A percentile compares a stretch with the other conserved stretches of the same genome.
These are phyloP conservation scores for Yarrowia bubula DNA, from an alignment of 805 yeast species.

Conservation along the genomic window DNA sequence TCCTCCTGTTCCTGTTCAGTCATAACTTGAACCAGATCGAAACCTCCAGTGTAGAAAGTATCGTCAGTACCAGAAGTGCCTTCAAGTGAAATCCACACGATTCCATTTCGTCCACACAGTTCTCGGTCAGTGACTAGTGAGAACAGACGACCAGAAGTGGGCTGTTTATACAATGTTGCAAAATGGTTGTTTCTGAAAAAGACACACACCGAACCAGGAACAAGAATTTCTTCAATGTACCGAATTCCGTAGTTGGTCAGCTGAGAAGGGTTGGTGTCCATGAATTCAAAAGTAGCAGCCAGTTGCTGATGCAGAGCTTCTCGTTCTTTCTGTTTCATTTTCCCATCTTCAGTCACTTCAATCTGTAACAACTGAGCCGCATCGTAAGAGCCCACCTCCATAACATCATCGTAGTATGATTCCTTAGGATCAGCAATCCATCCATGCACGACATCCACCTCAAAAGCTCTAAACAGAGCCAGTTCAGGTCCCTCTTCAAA, in stretches of 20 bases:
- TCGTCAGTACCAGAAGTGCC: conserved; percentile 70
- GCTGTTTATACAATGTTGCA: conserved; percentile 54
- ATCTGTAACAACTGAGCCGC: conserved; percentile 58
- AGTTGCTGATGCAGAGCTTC: conserved; percentile 30
- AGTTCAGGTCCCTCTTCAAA: conserved; percentile 50
- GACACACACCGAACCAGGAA: conserved; percentile 58
- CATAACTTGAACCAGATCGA: conserved; percentile 35
- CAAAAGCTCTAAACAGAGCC: conserved; percentile 57
- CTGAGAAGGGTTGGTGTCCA: conserved; percentile 68
- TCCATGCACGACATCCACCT: conserved; percentile 71
- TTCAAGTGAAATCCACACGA: conserved; percentile 79
- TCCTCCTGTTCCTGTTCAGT: conserved; percentile 5
- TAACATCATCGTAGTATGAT: conserved; percentile 38
- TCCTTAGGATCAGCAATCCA: conserved; percentile 62
- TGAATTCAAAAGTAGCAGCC: conserved; percentile 44
- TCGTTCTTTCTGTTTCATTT: conserved; percentile 31
- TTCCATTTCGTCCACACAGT: conserved; percentile 34
- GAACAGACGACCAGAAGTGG: conserved; percentile 49
- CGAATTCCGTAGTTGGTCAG: conserved; percentile 66
- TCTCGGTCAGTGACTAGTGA: conserved; percentile 74
- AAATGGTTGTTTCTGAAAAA: conserved; percentile 91
- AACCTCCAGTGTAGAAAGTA: conserved; percentile 63
- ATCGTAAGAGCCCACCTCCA: conserved; percentile 51
- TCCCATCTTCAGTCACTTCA: conserved; percentile 44
- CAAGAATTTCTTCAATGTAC: conserved; percentile 46